These are phyloP conservation scores for Krasilnikovozyma curviuscula DNA, from an alignment of 768 basidiomycete species.

Conservation along the genomic window DNA sequence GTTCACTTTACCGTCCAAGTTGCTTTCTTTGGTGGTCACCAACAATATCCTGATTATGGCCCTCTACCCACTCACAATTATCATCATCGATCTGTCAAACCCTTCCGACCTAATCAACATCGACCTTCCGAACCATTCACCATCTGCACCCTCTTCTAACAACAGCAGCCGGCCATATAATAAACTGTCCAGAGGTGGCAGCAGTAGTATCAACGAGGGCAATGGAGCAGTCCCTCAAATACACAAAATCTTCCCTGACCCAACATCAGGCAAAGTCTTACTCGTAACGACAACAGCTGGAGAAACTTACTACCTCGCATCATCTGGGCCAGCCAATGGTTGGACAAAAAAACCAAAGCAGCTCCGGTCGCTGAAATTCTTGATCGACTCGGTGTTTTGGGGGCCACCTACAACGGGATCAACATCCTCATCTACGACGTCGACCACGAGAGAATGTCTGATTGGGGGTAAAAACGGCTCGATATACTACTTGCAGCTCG, in stretches of 20 bases:
- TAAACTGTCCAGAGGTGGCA: no score
- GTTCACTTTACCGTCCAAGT: slow-evolving; percentile 65
- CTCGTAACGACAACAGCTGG: slow-evolving; percentile 67
- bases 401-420: slow-evolving; percentile 45
- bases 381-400: slow-evolving; percentile 85
- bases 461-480: slow-evolving; percentile 69
- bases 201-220: no score
- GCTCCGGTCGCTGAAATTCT: slow-evolving; percentile 60
- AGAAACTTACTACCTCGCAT: slow-evolving; percentile 82
- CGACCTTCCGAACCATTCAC: no score
- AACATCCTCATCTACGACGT: slow-evolving; percentile 41
- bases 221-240: no score
- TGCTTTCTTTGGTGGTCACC: slow-evolving; percentile 61
- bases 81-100: slow-evolving; percentile 74
- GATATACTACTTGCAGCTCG: slow-evolving; percentile 80
- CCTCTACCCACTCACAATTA: slow-evolving; percentile 49
- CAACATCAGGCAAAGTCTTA: slow-evolving; percentile 77
- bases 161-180: no score
- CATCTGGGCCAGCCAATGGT: slow-evolving; percentile 20
- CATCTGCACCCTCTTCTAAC: no score
- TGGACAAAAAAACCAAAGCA: slow-evolving; percentile 64
- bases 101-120: slow-evolving; percentile 55
- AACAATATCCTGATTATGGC: slow-evolving; percentile 79
- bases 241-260: slow-evolving; percentile 73
- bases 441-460: slow-evolving; percentile 64